phyloP scores from a whole-genome alignment of 1,284 basidiomycete genomes.

The Pyrrhoderma noxium region DNA sequence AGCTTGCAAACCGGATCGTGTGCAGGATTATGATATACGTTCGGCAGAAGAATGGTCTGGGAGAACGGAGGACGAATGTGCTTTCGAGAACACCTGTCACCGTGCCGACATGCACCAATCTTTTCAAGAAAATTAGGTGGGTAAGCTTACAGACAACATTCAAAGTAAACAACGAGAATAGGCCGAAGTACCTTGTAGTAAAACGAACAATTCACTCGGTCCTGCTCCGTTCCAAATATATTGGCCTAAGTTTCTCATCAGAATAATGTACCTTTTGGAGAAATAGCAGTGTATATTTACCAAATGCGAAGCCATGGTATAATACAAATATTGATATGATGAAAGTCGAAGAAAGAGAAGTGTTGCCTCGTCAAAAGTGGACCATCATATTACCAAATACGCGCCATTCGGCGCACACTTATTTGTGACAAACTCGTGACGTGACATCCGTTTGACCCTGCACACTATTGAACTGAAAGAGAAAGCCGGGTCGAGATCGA shows the following conservation, averaged over 20 bases:
- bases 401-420: no score
- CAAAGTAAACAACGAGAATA: conserved; percentile 10
- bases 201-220: conserved; percentile 92
- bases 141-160: conserved; percentile 16
- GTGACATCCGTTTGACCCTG: no score
- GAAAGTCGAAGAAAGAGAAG: background rate
- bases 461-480: no score
- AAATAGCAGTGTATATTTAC: conserved; percentile 30
- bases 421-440: no score
- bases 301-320: conserved; percentile 56
- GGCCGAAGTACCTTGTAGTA: conserved; percentile 74
- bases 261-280: background rate
- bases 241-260: conserved; percentile 48
- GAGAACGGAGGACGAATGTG: conserved; percentile 97
- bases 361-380: no score
- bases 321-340: background rate
- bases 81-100: conserved; percentile 94
- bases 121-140: conserved; percentile 30
- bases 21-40: conserved; percentile 97
- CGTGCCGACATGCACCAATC: conserved; percentile 94
- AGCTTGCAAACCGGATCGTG: conserved; percentile 87
- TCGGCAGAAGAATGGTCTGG: conserved; percentile 95
- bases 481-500: no score
- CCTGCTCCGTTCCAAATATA: conserved; percentile 85
- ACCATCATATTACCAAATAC: no score